A percentile compares a stretch with the other conserved stretches of the same genome.
Evolutionary conservation across 768 basidiomycete species (phyloP).

Genomic region (Xerocomus potaroensis): DNA sequence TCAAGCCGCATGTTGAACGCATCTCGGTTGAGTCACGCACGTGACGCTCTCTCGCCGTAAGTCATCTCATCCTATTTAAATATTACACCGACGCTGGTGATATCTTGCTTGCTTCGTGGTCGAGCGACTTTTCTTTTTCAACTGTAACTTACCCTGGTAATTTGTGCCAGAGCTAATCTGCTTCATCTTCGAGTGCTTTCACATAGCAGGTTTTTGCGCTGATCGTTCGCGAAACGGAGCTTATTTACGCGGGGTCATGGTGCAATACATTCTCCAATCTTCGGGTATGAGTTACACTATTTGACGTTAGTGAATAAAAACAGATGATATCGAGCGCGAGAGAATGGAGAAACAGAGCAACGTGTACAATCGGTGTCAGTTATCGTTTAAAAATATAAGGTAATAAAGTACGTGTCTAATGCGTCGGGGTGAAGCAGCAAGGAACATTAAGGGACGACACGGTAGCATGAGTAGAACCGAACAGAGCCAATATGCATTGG

Average conservation of each 20-base stretch:
- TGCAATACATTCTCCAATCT: constrained; percentile 3
- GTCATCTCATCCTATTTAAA: no score
- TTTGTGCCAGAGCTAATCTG: constrained; percentile 20
- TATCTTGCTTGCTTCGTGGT: no score
- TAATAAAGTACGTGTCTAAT: constrained; percentile 30
- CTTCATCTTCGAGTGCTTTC: constrained; percentile 27
- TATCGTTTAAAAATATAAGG: constrained; percentile 32
- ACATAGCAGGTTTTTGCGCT: constrained; percentile 21
- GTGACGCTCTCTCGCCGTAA: no score
- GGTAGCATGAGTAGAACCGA: constrained; percentile 8
- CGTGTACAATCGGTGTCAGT: constrained; percentile 19
- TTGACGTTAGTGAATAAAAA: constrained; percentile 8
- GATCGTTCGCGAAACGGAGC: constrained; percentile 20
- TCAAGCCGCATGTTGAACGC: no score
- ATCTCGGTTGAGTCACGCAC: no score
- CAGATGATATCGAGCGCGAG: constrained; percentile 2
- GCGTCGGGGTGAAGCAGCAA: constrained; percentile 16
- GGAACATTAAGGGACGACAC: neutral
- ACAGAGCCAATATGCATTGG: neutral
- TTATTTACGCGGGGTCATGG: constrained; percentile 6
- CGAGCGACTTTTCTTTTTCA: no score
- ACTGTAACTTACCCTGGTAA: neutral
- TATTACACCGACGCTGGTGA: no score
- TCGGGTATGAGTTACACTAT: constrained; percentile 8
- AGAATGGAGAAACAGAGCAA: constrained; percentile 6